These are phyloP conservation scores for Crotalaria pallida DNA, from an alignment of 306 rosid genomes.

Conservation along the genomic window DNA sequence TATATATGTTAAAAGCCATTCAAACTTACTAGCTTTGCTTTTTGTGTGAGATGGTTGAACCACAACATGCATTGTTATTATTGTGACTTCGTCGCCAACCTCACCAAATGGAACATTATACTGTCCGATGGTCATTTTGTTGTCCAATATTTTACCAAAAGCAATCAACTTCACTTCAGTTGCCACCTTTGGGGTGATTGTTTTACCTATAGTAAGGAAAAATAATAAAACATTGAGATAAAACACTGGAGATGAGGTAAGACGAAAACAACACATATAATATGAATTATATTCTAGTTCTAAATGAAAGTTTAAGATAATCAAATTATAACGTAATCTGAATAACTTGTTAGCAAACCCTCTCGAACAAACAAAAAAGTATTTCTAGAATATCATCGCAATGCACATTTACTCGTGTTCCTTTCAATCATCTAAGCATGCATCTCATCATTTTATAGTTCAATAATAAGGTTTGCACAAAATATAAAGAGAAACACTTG, in stretches of 20 bases:
- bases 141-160: conserved; percentile 63
- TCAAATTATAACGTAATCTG: too few relatives aligned
- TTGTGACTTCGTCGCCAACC: conserved; percentile 38
- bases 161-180: conserved; percentile 57
- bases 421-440: too few relatives aligned
- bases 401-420: neutral
- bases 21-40: conserved; percentile 40
- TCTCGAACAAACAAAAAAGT: too few relatives aligned
- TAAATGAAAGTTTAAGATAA: neutral
- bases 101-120: conserved; percentile 59
- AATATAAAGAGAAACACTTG: too few relatives aligned
- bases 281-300: neutral
- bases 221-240: neutral
- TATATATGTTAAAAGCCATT: neutral
- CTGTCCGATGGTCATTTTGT: conserved; percentile 61
- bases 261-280: neutral
- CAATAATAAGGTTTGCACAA: too few relatives aligned
- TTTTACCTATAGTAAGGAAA: conserved; percentile 37
- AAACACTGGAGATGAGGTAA: neutral
- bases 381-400: too few relatives aligned
- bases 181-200: conserved; percentile 50
- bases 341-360: neutral
- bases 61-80: conserved; percentile 51
- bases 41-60: conserved; percentile 49
- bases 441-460: too few relatives aligned